Percentiles rank a stretch among this genome's conserved stretches.
These are phyloP conservation scores for Aspergillus persii DNA, from an alignment of 2,329 filamentous ascomycete species.

Conservation along the genomic window DNA sequence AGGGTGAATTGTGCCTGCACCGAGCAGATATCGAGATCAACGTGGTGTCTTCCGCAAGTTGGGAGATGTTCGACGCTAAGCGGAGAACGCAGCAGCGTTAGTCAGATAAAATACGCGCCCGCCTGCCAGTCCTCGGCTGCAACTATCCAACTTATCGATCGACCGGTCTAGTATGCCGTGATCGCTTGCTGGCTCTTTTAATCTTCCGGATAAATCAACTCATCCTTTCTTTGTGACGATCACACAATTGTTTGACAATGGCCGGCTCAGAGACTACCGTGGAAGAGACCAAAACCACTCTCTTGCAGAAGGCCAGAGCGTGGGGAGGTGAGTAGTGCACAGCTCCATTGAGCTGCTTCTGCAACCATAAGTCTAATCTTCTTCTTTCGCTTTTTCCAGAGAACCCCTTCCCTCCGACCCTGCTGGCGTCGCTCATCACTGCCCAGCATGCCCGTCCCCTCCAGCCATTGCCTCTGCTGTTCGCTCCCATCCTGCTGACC, in stretches of 20 bases:
- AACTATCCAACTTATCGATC: background rate
- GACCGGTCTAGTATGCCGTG: background rate
- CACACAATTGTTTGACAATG: conserved; percentile 20
- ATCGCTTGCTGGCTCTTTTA: background rate
- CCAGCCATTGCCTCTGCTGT: conserved; percentile 64
- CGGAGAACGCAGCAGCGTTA: conserved; percentile 2
- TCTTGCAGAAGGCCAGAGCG: conserved; percentile 38
- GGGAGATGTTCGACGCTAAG: conserved; percentile 20
- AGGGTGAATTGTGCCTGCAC: conserved; percentile 8
- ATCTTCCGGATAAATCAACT: background rate
- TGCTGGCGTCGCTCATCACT: conserved; percentile 64
- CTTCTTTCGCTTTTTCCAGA: conserved; percentile 45
- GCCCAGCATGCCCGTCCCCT: conserved; percentile 67
- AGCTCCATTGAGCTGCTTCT: background rate
- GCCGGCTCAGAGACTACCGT: conserved; percentile 25
- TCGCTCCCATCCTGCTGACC: conserved; percentile 65
- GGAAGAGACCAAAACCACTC: conserved; percentile 38
- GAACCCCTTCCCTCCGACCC: conserved; percentile 62
- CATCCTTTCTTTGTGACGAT: background rate
- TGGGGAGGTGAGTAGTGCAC: conserved; percentile 42
- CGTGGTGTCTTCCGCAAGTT: conserved; percentile 26
- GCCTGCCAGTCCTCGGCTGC: background rate
- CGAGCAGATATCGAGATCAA: conserved; percentile 15
- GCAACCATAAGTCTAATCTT: background rate
- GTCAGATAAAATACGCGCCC: conserved; percentile 7